Evolutionary conservation across 768 basidiomycete species (phyloP).

Genomic region (Boletus reticulatus): DNA sequence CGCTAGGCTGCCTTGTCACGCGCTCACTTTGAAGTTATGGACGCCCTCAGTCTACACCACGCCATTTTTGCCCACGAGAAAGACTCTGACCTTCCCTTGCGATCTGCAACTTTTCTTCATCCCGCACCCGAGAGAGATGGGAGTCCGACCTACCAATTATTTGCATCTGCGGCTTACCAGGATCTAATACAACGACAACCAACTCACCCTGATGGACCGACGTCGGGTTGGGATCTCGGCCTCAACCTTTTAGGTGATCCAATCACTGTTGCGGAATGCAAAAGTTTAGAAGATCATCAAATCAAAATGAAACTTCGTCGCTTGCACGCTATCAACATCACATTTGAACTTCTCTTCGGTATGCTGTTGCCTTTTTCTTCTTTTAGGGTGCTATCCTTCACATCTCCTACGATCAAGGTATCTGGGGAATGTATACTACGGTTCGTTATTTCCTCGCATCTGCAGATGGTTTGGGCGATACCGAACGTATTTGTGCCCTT

Average conservation of each 20-base stretch:
- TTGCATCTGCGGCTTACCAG: slow-evolving; percentile 31
- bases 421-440: slow-evolving; percentile 61
- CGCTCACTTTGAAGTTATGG: slow-evolving; percentile 41
- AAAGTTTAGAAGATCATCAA: slow-evolving; percentile 25
- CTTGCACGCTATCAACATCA: slow-evolving; percentile 27
- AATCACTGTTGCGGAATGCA: slow-evolving; percentile 30
- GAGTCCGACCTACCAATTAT: slow-evolving; percentile 14
- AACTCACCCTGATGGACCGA: slow-evolving; percentile 41
- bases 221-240: slow-evolving; percentile 29
- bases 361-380: slow-evolving; percentile 4
- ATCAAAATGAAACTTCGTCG: slow-evolving; percentile 35
- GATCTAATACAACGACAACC: slow-evolving; percentile 39
- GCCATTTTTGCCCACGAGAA: slow-evolving; percentile 43
- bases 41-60: slow-evolving; percentile 58
- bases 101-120: slow-evolving; percentile 22
- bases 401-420: slow-evolving; percentile 34
- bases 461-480: slow-evolving; percentile 40
- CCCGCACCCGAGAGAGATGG: slow-evolving; percentile 11
- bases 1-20: slow-evolving; percentile 9
- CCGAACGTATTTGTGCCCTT: slow-evolving; percentile 37
- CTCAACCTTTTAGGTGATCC: slow-evolving; percentile 33
- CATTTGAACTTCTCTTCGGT: slow-evolving; percentile 39
- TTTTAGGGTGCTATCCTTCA: slow-evolving; percentile 1
- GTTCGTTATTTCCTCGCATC: slow-evolving; percentile 67
- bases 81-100: slow-evolving; percentile 12